Percentiles rank a stretch among this genome's conserved stretches.
Conservation (phyloP, 176 grass and related monocot genomes). For the Dendrocalamus sinicus region DNA sequence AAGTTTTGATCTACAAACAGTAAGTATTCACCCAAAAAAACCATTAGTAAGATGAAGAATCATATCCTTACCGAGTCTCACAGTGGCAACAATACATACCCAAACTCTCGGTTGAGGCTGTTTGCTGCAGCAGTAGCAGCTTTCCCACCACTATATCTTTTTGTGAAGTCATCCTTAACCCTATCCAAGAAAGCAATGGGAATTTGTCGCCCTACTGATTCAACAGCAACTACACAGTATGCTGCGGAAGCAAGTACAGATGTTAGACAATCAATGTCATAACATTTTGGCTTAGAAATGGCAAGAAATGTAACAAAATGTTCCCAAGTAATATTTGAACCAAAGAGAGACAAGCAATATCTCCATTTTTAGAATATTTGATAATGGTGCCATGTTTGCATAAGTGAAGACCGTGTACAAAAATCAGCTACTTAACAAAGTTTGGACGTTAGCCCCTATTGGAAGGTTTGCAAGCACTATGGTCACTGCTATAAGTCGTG, state of each 20-base stretch:
- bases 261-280: slow-evolving; percentile 2
- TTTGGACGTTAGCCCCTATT: not conserved
- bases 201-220: slow-evolving; percentile 82
- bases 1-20: slow-evolving; percentile 69
- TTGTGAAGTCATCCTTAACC: slow-evolving; percentile 88
- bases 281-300: not conserved
- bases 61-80: not conserved
- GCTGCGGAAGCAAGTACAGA: slow-evolving; percentile 49
- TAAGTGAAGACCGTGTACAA: not conserved
- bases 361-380: not conserved
- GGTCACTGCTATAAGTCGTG: not conserved
- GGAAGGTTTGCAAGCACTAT: not conserved
- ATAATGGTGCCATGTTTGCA: not conserved
- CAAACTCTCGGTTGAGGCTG: slow-evolving; percentile 85
- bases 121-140: slow-evolving; percentile 77
- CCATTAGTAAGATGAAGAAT: not conserved
- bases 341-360: not conserved
- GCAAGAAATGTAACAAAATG: not conserved
- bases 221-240: slow-evolving; percentile 90
- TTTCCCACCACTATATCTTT: slow-evolving; percentile 86
- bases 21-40: not conserved
- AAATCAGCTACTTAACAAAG: not conserved
- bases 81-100: slow-evolving; percentile 43
- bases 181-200: slow-evolving; percentile 88
- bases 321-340: not conserved